phyloP scores from a whole-genome alignment of 208 protist genomes.

The Leishmania tropica region DNA sequence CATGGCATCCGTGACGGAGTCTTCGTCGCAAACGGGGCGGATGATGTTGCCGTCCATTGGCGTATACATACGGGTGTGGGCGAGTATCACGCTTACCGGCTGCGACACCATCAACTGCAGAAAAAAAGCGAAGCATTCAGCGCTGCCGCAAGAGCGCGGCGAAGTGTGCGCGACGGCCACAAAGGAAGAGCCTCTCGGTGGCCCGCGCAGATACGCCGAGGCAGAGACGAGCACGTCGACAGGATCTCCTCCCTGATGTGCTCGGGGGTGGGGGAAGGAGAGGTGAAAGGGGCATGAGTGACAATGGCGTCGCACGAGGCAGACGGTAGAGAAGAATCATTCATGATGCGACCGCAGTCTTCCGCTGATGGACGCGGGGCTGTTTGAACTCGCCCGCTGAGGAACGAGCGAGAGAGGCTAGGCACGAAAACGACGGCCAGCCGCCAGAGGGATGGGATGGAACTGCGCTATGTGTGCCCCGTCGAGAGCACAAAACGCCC shows the following conservation, averaged over 20 bases:
- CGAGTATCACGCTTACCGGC: background rate
- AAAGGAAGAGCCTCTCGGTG: background rate
- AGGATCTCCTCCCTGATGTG: background rate
- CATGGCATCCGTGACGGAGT: conserved; percentile 38
- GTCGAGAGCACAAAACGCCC: background rate
- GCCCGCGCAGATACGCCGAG: background rate
- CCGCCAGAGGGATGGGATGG: background rate
- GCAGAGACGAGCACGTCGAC: background rate
- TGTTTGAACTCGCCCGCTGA: background rate
- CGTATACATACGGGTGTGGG: background rate
- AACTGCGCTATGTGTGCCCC: background rate
- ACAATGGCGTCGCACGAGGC: background rate
- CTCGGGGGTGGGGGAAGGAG: background rate
- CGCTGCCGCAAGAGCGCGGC: background rate
- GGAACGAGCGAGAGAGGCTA: background rate
- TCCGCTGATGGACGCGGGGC: background rate
- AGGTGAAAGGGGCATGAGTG: background rate
- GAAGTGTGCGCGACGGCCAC: background rate
- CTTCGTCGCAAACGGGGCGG: conserved; percentile 13
- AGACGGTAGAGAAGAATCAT: background rate
- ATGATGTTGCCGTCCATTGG: conserved; percentile 26
- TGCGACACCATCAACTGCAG: background rate
- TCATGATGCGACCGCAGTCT: background rate
- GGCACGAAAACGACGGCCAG: background rate
- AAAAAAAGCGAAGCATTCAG: background rate